These are phyloP conservation scores for Bacterosira constricta DNA, from an alignment of 108 stramenopile species.

Conservation along the genomic window DNA sequence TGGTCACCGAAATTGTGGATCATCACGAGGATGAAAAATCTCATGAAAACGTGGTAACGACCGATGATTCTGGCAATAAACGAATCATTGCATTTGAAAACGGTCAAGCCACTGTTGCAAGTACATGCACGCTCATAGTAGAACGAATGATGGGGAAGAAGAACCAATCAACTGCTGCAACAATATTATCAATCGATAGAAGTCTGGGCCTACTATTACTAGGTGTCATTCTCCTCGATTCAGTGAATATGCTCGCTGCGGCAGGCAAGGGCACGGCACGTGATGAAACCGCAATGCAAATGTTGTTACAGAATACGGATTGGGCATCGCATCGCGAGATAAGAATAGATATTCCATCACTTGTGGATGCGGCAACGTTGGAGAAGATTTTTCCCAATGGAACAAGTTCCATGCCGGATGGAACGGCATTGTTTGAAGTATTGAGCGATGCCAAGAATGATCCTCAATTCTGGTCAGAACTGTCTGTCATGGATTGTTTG, in stretches of 20 bases:
- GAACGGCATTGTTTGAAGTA: constrained; percentile 56
- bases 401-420: constrained; percentile 24
- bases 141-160: constrained; percentile 43
- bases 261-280: constrained; percentile 76
- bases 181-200: constrained; percentile 13
- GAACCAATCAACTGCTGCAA: neutral
- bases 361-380: constrained; percentile 8
- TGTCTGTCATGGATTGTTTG: constrained; percentile 69
- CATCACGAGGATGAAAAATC: constrained; percentile 76
- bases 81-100: constrained; percentile 62
- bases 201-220: constrained; percentile 57
- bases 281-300: constrained; percentile 62
- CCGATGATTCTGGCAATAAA: constrained; percentile 11
- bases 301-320: constrained; percentile 52
- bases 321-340: constrained; percentile 37
- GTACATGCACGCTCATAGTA: constrained; percentile 69
- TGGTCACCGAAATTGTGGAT: constrained; percentile 67
- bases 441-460: constrained; percentile 71
- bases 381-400: constrained; percentile 41
- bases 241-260: constrained; percentile 73
- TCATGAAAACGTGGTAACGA: constrained; percentile 53
- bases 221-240: constrained; percentile 81
- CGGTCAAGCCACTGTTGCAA: constrained; percentile 58
- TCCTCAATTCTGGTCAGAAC: constrained; percentile 67
- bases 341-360: constrained; percentile 5